Conservation (phyloP, 306 rosid species). For the Luffa acutangula region DNA sequence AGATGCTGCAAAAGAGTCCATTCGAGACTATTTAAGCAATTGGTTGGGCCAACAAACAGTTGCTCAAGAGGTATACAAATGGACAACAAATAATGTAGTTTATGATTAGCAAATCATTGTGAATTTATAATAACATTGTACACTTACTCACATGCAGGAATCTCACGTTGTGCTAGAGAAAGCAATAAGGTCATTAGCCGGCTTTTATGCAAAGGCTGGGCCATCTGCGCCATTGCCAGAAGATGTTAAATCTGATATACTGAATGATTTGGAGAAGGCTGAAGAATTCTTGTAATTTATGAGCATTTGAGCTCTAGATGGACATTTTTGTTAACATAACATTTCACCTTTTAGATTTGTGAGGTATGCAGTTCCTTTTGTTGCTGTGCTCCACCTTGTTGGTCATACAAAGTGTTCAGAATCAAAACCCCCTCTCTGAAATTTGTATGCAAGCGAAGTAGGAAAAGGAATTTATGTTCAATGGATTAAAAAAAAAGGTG, state of each 20-base stretch:
- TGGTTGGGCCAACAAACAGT: conserved; percentile 70
- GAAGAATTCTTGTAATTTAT: conserved; percentile 28
- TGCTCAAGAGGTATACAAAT: conserved; percentile 41
- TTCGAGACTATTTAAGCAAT: conserved; percentile 63
- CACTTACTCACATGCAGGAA: conserved; percentile 41
- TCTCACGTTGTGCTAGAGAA: conserved; percentile 64
- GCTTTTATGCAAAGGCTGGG: conserved; percentile 78
- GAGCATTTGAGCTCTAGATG: neutral
- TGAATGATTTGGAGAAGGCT: conserved; percentile 50
- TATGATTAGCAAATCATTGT: neutral
- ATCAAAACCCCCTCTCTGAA: neutral
- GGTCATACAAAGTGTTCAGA: neutral
- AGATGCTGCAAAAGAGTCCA: conserved; percentile 85
- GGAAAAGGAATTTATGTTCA: too few relatives aligned
- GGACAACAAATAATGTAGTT: neutral
- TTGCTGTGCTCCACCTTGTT: neutral
- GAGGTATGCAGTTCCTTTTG: neutral
- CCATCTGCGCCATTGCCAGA: conserved; percentile 73
- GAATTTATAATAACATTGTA: conserved; percentile 8
- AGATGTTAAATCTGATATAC: conserved; percentile 61
- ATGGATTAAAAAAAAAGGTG: too few relatives aligned
- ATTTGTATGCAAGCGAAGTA: neutral
- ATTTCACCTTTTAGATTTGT: neutral
- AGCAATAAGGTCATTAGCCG: conserved; percentile 75
- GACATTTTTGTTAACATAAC: neutral